These are phyloP conservation scores for Cyclaneusma minus DNA, from an alignment of 2,329 filamentous ascomycete genomes.

Conservation along the genomic window DNA sequence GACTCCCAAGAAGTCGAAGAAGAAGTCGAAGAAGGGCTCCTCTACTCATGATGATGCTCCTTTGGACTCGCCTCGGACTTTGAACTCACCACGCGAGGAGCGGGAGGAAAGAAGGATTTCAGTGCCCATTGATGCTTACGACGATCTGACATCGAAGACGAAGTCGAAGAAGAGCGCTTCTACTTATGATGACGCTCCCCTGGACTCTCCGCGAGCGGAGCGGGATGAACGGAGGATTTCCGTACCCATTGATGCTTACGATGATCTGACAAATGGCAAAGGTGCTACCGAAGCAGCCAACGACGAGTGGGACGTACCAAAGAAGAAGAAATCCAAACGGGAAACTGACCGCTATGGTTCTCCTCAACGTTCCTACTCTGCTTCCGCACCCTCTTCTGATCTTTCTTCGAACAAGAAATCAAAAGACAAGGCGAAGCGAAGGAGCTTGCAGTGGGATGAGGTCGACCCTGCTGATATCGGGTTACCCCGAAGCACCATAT, in stretches of 20 bases:
- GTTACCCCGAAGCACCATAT: conserved; percentile 14
- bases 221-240: conserved; percentile 8
- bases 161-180: conserved; percentile 14
- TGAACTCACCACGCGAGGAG: too few relatives aligned
- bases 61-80: conserved; percentile 15
- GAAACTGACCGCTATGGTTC: conserved; percentile 15
- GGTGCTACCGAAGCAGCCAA: conserved; percentile 8
- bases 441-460: conserved; percentile 10
- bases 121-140: conserved; percentile 18
- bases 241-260: conserved; percentile 17
- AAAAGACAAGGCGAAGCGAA: conserved; percentile 12
- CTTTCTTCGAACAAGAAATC: conserved; percentile 6
- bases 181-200: background rate
- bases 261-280: conserved; percentile 16
- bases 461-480: conserved; percentile 14
- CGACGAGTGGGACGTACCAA: conserved; percentile 22
- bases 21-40: conserved; percentile 17
- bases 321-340: conserved; percentile 22
- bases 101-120: background rate
- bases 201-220: too few relatives aligned
- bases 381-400: conserved; percentile 8
- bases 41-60: conserved; percentile 20
- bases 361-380: conserved; percentile 6
- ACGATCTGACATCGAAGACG: conserved; percentile 26
- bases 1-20: conserved; percentile 15